Evolutionary conservation across 1,284 basidiomycete species (phyloP), one percentile per base, ranked within the genome.

Genomic region (Rhodotorula sp.): DNA sequence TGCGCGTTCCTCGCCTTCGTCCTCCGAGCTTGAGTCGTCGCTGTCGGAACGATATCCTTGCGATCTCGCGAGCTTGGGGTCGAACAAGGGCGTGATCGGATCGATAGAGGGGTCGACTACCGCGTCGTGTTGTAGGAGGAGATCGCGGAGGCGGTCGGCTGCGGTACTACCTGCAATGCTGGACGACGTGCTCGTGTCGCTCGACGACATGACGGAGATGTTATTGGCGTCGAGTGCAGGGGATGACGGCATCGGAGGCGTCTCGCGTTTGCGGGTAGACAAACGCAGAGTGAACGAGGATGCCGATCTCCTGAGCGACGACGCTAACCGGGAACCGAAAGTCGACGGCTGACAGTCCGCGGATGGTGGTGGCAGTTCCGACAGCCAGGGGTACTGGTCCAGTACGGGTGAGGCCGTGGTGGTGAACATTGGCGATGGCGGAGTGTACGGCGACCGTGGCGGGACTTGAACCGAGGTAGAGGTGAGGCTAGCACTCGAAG

Each of bases 51-150:
- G 26, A 15, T 15, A n/a, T 4, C 34, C 31, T 7, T 21, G 16
- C 19, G 47, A 15, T 28, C 43, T n/a, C 3, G 43, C 50, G 6
- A 56, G 54, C 10, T 5, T 26, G 19, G 62, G 62, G 26, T 63
- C 54, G 28, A 63, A 63, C 2, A 63, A 45, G 16, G 62, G 54
- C 21, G 26, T 16, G 43, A 63, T 43, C 21, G 65, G 65, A 14
- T 66, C 65, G 8, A 54, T 6, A 21, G 52, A 55, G 2, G 60
- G 62, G 21, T 63, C 62, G 26, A n/a, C 43, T 3, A 28, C 54
- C 10, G 62, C 47, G 43, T 66, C 64, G 59, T 66, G 64, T 28
- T 45, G 43, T 14, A 66, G 43, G 26, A 66, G 64, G 19, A 66
- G 64, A 43, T 66, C 58, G 5, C 64, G 64, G 2, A 66, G 59